phyloP scores from a whole-genome alignment of 106 monocot species.

The Hemerocallis citrina region DNA sequence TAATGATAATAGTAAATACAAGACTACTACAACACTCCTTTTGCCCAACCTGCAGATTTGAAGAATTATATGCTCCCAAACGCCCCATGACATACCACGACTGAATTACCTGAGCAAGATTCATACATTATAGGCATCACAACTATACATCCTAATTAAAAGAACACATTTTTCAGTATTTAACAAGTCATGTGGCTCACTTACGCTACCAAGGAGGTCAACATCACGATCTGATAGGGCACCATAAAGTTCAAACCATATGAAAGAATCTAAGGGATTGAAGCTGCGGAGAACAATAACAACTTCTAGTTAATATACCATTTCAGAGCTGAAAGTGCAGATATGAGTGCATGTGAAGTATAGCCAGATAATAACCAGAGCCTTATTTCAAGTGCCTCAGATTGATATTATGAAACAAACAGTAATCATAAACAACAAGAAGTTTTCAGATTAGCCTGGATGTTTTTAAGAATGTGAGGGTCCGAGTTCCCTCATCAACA shows the following conservation, averaged over 20 bases:
- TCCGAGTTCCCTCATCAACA: too few species aligned
- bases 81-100: constrained; percentile 99
- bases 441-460: too few species aligned
- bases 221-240: constrained; percentile 89
- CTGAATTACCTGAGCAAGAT: constrained; percentile 65
- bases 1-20: neutral
- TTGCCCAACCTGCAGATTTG: constrained; percentile 75
- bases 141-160: neutral
- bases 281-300: constrained; percentile 47
- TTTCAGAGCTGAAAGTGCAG: neutral
- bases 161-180: neutral
- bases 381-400: too few species aligned
- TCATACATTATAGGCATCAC: neutral
- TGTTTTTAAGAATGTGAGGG: too few species aligned
- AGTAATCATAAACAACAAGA: too few species aligned
- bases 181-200: constrained; percentile 6
- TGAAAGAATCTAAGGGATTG: constrained; percentile 76
- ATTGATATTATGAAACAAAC: too few species aligned
- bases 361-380: too few species aligned
- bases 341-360: too few species aligned
- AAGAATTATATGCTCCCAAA: constrained; percentile 88
- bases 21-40: neutral
- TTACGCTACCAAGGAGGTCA: constrained; percentile 96
- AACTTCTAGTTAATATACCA: neutral
- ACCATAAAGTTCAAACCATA: constrained; percentile 97